Percentiles rank a stretch among this genome's conserved stretches.
Conservation (phyloP, 805 yeast species). For the Candida mattraensis region DNA sequence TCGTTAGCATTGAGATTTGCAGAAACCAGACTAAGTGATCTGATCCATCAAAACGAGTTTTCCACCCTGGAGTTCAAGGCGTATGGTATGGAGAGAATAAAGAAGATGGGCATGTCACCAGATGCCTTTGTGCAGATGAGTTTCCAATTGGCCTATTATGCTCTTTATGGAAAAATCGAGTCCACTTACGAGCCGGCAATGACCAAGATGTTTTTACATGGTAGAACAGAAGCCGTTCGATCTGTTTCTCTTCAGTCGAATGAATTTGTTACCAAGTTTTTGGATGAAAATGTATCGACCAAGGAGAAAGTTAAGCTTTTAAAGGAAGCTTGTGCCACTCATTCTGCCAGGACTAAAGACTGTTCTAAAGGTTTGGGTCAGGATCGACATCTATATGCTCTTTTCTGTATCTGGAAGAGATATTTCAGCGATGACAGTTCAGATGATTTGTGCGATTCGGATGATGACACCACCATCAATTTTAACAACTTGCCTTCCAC, state of each 20-base stretch:
- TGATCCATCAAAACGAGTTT: conserved; percentile 88
- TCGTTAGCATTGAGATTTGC: conserved; percentile 83
- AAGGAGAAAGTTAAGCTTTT: conserved; percentile 59
- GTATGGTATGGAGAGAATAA: conserved; percentile 76
- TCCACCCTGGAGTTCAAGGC: conserved; percentile 70
- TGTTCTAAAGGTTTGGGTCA: conserved; percentile 84
- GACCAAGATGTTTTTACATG: conserved; percentile 86
- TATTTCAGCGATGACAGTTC: conserved; percentile 38
- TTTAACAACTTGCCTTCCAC: conserved; percentile 27
- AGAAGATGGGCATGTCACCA: conserved; percentile 84
- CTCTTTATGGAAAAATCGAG: conserved; percentile 88
- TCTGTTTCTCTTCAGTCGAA: conserved; percentile 81
- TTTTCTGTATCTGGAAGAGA: conserved; percentile 84
- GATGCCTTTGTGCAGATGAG: conserved; percentile 95
- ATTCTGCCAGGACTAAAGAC: conserved; percentile 63
- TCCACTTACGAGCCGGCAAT: conserved; percentile 95
- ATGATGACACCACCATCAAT: conserved; percentile 35
- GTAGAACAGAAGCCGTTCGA: conserved; percentile 90
- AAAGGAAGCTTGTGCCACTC: conserved; percentile 69
- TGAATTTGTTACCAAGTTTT: conserved; percentile 78
- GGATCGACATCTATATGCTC: conserved; percentile 86
- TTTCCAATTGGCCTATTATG: conserved; percentile 89
- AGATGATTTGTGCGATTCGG: conserved; percentile 30
- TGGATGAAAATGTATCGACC: conserved; percentile 61
- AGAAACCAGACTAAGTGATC: conserved; percentile 83